Evolutionary conservation across 192 early-diverging fungal species (phyloP).

Genomic region (Coemansia sp.): DNA sequence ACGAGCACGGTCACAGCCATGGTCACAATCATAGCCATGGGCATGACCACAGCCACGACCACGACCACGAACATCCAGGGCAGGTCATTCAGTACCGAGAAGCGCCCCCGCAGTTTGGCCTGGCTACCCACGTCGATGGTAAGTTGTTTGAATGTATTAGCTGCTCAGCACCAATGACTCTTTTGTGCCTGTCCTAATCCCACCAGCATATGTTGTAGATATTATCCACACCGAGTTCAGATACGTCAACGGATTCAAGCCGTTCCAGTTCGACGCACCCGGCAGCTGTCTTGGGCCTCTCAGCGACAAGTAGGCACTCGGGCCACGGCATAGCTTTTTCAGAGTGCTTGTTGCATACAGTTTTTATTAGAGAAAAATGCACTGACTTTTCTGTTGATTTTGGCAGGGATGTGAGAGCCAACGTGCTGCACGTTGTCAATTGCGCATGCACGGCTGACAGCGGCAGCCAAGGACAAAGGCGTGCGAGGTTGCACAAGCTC

Average conservation of each 20-base stretch:
- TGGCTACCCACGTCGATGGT: constrained; percentile 50
- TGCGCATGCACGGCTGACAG: constrained; percentile 1
- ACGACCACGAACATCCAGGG: constrained; percentile 23
- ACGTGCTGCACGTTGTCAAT: background rate
- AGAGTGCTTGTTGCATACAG: background rate
- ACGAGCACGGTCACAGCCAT: constrained; percentile 5
- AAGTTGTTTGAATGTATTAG: constrained; percentile 10
- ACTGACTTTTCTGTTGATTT: background rate
- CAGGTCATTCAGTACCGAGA: constrained; percentile 43
- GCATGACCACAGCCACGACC: too few relatives aligned
- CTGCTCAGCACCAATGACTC: background rate
- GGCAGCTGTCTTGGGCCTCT: constrained; percentile 53
- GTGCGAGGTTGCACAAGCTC: background rate
- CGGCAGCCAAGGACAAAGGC: constrained; percentile 2
- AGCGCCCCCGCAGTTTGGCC: constrained; percentile 48
- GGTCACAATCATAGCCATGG: constrained; percentile 8
- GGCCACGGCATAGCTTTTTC: background rate
- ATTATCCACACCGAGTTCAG: constrained; percentile 51
- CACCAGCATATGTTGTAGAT: constrained; percentile 16
- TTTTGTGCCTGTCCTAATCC: background rate
- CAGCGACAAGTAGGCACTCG: constrained; percentile 2
- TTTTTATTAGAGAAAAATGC: background rate
- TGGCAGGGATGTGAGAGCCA: background rate
- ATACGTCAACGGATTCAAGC: constrained; percentile 49
- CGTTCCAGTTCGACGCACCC: constrained; percentile 51